Evolutionary conservation across 176 grass and related monocot genomes (phyloP), one percentile per base, ranked within the genome.

Genomic region (Ensete ventricosum): DNA sequence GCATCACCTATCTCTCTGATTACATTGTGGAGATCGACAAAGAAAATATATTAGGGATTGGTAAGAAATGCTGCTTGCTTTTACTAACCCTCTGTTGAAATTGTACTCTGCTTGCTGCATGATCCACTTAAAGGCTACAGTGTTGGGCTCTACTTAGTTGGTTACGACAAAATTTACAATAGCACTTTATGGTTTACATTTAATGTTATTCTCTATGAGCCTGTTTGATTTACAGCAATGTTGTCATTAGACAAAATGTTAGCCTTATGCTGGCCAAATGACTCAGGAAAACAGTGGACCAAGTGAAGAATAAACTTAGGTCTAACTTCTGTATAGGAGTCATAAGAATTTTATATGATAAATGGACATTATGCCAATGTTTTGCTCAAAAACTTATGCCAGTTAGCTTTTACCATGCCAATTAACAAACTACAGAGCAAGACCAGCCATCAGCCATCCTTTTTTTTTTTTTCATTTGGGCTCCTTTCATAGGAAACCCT

Each of bases 1-100:
- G 76, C 73, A 85, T 98, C 77, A 89, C 83, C 71, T 98, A 82
- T 77, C 88, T 90, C 72, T 91, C 88, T 8, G 86, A 93, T 55
- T 97, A 91, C 55, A 93, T 93, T 9, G 77, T 98, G 75, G 85
- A 98, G 75, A 89, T 93, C 64, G 83, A 84, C 29, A 91, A 83
- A 21, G 88, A 98, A 85, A 93, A 78, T 49, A 82, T 85, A 22
- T 55, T 93, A 64, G 86, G 90, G 49, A 88, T 88, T 63, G 88
- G 90, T 98, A 84, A 82, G 87, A 43, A 24, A 3, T 73, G 2
- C 71, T 51, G 14, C 48, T 73, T 54, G n/a, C 19, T 73, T 14
- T 9, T n/a, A 16, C 8, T 49, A 6, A 1, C 9, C 5, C 13
- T 17, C 34, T 4, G 5, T 43, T 43, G 34, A 6, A 43, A 43